These are phyloP conservation scores for Naegleria gruberi DNA, from an alignment of 208 protist genomes.

Conservation along the genomic window DNA sequence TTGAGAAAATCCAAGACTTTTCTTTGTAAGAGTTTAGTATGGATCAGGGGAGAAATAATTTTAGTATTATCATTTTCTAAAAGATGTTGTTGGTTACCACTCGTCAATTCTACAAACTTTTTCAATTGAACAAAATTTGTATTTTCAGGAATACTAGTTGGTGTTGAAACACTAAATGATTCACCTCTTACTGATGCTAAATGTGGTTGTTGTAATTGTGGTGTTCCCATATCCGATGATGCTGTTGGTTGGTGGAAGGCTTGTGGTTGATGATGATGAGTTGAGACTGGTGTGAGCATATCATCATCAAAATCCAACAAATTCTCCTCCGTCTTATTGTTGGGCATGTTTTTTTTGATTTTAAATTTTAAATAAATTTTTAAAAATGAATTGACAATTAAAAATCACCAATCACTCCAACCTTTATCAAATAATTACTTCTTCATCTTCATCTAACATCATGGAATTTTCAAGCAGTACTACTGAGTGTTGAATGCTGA, in stretches of 20 bases:
- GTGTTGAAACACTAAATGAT: background rate
- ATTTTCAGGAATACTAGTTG: background rate
- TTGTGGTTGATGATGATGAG: background rate
- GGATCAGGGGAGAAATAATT: background rate
- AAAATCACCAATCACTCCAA: too few species aligned
- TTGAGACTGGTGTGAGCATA: background rate
- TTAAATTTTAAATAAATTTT: too few species aligned
- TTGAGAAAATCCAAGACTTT: background rate
- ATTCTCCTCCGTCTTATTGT: background rate
- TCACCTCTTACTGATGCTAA: background rate
- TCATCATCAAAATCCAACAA: background rate
- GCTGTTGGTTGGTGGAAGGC: background rate
- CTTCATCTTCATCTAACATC: too few species aligned
- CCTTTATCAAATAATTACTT: too few species aligned
- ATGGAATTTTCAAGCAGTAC: too few species aligned
- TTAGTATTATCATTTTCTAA: background rate
- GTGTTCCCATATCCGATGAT: background rate
- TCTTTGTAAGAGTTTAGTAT: background rate
- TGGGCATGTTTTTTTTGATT: background rate
- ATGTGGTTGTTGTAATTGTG: background rate
- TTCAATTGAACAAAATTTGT: background rate
- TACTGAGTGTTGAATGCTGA: too few species aligned
- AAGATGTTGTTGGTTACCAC: background rate
- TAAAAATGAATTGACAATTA: too few species aligned
- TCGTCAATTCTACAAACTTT: constrained; percentile 7